phyloP scores from a whole-genome alignment of 352 stramenopile species.

The Pythium utonaiense region DNA sequence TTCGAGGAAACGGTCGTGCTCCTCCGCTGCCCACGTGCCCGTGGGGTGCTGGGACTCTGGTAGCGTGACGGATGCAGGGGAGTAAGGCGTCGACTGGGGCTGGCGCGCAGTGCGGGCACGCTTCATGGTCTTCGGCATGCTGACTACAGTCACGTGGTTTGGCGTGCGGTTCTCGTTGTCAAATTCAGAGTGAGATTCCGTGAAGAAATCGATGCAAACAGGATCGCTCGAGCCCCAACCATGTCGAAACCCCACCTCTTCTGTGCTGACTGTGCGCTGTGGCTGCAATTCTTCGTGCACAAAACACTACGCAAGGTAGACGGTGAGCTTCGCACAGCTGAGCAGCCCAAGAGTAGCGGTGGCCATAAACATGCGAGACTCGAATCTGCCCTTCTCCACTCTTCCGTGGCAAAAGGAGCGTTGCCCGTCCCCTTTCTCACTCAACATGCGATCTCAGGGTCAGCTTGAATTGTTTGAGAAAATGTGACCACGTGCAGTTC shows the following conservation, averaged over 20 bases:
- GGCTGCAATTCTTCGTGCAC: too few species aligned
- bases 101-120: slow-evolving; percentile 8
- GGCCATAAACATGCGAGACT: background rate
- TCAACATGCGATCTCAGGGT: slow-evolving; percentile 2
- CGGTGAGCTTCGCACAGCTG: background rate
- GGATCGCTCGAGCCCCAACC: background rate
- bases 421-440: background rate
- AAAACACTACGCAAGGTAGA: background rate
- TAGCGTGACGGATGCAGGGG: background rate
- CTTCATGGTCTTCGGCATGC: slow-evolving; percentile 18
- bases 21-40: slow-evolving; percentile 60
- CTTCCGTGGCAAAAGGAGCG: background rate
- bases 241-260: background rate
- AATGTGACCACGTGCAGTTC: background rate
- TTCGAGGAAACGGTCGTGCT: slow-evolving; percentile 70
- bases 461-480: background rate
- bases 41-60: slow-evolving; percentile 20
- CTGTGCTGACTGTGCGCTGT: too few species aligned
- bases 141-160: background rate
- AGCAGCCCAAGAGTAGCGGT: background rate
- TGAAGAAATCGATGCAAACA: background rate
- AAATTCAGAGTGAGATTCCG: slow-evolving; percentile 18
- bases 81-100: slow-evolving; percentile 2
- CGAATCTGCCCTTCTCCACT: background rate
- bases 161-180: background rate